Conservation (phyloP, 208 protist species). For the Zelonia costaricensis region DNA sequence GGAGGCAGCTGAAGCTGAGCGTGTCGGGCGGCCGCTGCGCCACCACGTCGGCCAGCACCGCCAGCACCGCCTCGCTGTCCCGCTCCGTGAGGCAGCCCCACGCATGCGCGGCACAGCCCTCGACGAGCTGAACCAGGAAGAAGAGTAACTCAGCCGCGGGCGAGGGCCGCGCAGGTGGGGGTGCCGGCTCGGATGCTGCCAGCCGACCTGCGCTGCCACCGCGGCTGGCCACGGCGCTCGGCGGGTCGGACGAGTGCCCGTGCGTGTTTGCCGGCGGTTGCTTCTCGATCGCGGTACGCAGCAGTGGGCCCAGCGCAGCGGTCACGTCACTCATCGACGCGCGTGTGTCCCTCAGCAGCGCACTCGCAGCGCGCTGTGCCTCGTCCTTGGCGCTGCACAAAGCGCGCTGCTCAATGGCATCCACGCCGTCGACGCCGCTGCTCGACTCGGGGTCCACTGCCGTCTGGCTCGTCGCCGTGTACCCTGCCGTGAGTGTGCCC, state of each 20-base stretch:
- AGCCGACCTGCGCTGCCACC: not conserved
- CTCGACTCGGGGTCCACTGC: not conserved
- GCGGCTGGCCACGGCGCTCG: not conserved
- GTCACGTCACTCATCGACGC: conserved; percentile 8
- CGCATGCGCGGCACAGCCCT: conserved; percentile 3
- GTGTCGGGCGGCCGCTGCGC: conserved; percentile 20
- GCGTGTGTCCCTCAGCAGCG: conserved; percentile 10
- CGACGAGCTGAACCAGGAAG: conserved; percentile 20
- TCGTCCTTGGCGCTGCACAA: conserved; percentile 9
- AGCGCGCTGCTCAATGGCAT: not conserved
- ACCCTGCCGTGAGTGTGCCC: too few species aligned
- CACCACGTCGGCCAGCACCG: conserved; percentile 6
- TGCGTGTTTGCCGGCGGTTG: conserved; percentile 5
- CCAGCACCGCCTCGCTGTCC: conserved; percentile 13
- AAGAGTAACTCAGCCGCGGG: conserved; percentile 7
- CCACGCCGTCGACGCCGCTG: not conserved
- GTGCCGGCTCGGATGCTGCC: not conserved
- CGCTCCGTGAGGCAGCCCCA: conserved; percentile 6
- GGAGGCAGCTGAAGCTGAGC: conserved; percentile 18
- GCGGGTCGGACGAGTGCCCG: not conserved
- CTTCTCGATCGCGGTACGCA: conserved; percentile 2
- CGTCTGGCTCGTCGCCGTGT: not conserved
- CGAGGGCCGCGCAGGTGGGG: not conserved
- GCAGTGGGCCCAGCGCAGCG: not conserved
- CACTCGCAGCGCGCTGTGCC: conserved; percentile 12